Evolutionary conservation across 108 stramenopile species (phyloP).

Genomic region (Aurantiochytrium sp.): DNA sequence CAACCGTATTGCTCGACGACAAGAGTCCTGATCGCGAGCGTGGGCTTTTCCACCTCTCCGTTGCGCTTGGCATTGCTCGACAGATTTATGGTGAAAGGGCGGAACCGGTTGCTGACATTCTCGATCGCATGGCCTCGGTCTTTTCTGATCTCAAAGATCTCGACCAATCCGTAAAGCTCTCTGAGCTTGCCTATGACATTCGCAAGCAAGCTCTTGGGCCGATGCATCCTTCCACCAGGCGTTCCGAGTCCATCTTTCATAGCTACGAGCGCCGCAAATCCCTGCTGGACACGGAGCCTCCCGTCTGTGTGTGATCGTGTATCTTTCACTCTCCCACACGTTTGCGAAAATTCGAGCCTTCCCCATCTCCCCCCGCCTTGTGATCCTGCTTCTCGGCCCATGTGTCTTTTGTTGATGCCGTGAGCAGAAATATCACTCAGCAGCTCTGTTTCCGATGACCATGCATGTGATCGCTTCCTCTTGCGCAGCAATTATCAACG

Average conservation of each 20-base stretch:
- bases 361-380: background rate
- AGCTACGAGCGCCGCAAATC: background rate
- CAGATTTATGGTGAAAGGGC: background rate
- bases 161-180: background rate
- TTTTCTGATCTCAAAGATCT: background rate
- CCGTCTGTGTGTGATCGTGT: background rate
- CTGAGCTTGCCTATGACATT: background rate
- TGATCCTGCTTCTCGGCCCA: background rate
- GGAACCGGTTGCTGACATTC: background rate
- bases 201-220: background rate
- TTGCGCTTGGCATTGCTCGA: background rate
- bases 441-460: background rate
- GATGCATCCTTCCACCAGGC: background rate
- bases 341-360: background rate
- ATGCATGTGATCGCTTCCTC: no score
- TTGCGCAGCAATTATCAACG: no score
- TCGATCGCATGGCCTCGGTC: background rate
- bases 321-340: background rate
- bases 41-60: background rate
- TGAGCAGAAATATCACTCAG: background rate
- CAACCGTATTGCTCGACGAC: background rate
- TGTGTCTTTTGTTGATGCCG: background rate
- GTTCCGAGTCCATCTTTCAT: background rate
- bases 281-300: background rate
- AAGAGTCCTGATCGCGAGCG: background rate